A percentile compares a stretch with the other conserved stretches of the same genome.
These are phyloP conservation scores for Globisporangium apiculatum DNA, from an alignment of 352 stramenopile genomes.

Conservation along the genomic window DNA sequence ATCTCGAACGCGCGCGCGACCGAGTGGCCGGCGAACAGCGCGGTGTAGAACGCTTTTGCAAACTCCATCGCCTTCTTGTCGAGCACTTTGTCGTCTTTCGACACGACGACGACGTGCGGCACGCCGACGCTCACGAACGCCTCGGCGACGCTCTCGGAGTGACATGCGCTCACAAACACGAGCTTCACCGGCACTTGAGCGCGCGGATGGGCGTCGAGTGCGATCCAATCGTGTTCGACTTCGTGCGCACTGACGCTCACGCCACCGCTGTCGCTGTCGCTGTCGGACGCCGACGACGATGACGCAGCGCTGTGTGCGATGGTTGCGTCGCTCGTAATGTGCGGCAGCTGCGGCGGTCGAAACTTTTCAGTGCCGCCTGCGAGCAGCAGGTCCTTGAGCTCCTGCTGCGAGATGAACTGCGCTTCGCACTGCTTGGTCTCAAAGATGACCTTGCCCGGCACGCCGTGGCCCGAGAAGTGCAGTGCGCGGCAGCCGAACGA, in stretches of 20 bases:
- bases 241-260: conserved; percentile 24
- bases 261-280: conserved; percentile 10
- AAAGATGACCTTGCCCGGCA: conserved; percentile 76
- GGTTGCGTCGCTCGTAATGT: conserved; percentile 5
- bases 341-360: not conserved
- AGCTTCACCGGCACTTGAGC: conserved; percentile 56
- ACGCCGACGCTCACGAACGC: conserved; percentile 87
- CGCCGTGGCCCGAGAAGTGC: conserved; percentile 75
- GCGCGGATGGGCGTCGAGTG: conserved; percentile 24
- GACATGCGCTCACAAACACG: conserved; percentile 87
- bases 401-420: conserved; percentile 77
- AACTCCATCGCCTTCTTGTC: conserved; percentile 87
- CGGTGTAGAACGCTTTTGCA: conserved; percentile 86
- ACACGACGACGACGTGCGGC: conserved; percentile 87
- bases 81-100: conserved; percentile 76
- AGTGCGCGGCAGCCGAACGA: conserved; percentile 69
- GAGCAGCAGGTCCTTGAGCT: conserved; percentile 68
- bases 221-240: conserved; percentile 41
- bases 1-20: conserved; percentile 81
- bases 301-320: not conserved
- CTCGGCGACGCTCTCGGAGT: conserved; percentile 82
- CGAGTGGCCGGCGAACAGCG: conserved; percentile 69
- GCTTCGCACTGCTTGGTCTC: conserved; percentile 74
- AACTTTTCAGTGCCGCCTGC: conserved; percentile 43
- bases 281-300: not conserved